These are phyloP conservation scores for Rhizophagus sp. DNA, from an alignment of 192 early-diverging fungal species.

Conservation along the genomic window DNA sequence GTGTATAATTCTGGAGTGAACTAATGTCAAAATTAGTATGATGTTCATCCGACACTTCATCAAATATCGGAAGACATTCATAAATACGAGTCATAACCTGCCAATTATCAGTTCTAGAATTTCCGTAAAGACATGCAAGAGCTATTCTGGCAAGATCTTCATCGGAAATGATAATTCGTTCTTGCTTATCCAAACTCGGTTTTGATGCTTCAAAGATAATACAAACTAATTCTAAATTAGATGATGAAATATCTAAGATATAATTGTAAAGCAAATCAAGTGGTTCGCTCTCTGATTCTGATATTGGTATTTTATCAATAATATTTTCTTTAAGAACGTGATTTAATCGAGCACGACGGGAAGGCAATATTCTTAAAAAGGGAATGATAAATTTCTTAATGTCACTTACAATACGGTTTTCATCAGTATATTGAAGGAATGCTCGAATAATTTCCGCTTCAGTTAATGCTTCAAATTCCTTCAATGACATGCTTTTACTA, in stretches of 20 bases:
- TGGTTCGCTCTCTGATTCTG: constrained; percentile 11
- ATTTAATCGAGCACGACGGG: constrained; percentile 34
- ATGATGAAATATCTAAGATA: constrained; percentile 40
- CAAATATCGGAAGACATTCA: constrained; percentile 57
- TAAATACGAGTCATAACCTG: constrained; percentile 53
- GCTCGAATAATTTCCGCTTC: constrained; percentile 42
- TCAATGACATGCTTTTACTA: constrained; percentile 34
- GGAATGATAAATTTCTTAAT: constrained; percentile 51
- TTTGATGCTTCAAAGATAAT: constrained; percentile 52
- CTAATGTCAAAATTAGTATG: constrained; percentile 2
- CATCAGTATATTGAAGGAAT: constrained; percentile 41
- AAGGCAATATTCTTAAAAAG: constrained; percentile 38
- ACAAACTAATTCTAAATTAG: constrained; percentile 49
- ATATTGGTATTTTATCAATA: constrained; percentile 26
- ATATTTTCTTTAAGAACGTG: constrained; percentile 8
- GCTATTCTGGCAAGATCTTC: constrained; percentile 51
- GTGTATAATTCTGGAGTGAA: constrained; percentile 23
- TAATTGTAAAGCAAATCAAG: constrained; percentile 49
- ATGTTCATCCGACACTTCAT: constrained; percentile 37
- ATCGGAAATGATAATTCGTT: constrained; percentile 55
- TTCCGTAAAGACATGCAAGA: constrained; percentile 51
- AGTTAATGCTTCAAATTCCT: constrained; percentile 41
- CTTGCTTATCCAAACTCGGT: constrained; percentile 45
- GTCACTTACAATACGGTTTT: constrained; percentile 47
- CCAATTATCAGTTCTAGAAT: constrained; percentile 40